Percentiles rank a stretch among this genome's conserved stretches.
phyloP scores from a whole-genome alignment of 768 basidiomycete species.

The Mycena rebaudengoi region DNA sequence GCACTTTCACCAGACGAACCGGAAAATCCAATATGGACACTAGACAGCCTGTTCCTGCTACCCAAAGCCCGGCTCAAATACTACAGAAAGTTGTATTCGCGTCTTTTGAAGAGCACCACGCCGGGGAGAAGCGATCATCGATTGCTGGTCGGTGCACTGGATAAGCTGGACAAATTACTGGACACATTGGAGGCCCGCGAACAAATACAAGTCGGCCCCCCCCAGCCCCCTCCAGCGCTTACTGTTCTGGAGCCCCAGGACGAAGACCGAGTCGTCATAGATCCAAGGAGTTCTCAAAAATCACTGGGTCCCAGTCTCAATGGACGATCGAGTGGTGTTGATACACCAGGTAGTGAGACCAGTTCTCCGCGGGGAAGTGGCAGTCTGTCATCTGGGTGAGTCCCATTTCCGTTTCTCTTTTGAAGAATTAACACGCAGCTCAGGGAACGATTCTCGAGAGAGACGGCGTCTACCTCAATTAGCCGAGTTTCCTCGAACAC shows the following conservation, averaged over 20 bases:
- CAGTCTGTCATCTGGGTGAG: slow-evolving; percentile 66
- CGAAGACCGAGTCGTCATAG: slow-evolving; percentile 66
- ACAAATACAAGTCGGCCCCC: slow-evolving; percentile 57
- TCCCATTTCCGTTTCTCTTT: slow-evolving; percentile 8
- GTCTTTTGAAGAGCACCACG: slow-evolving; percentile 85
- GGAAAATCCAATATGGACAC: slow-evolving; percentile 70
- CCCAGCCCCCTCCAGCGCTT: slow-evolving; percentile 27
- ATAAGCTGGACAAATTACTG: slow-evolving; percentile 81
- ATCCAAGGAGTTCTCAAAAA: slow-evolving; percentile 34
- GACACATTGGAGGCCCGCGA: slow-evolving; percentile 69
- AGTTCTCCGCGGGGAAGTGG: slow-evolving; percentile 63
- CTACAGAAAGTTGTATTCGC: slow-evolving; percentile 89
- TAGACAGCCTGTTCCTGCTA: slow-evolving; percentile 88
- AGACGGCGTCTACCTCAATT: slow-evolving; percentile 62
- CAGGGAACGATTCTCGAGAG: slow-evolving; percentile 69
- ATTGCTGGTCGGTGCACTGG: slow-evolving; percentile 80
- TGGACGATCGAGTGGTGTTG: slow-evolving; percentile 31
- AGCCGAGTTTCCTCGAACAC: slow-evolving; percentile 62
- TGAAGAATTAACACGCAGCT: slow-evolving; percentile 11
- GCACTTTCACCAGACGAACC: slow-evolving; percentile 44
- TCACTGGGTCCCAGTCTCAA: slow-evolving; percentile 31
- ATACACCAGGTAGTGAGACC: slow-evolving; percentile 51
- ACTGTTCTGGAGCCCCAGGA: slow-evolving; percentile 52
- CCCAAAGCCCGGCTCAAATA: slow-evolving; percentile 88
- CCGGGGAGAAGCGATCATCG: slow-evolving; percentile 89